Percentiles rank a stretch among this genome's conserved stretches.
Evolutionary conservation across 108 stramenopile genomes (phyloP).

Genomic region (Skeletonema costatum): DNA sequence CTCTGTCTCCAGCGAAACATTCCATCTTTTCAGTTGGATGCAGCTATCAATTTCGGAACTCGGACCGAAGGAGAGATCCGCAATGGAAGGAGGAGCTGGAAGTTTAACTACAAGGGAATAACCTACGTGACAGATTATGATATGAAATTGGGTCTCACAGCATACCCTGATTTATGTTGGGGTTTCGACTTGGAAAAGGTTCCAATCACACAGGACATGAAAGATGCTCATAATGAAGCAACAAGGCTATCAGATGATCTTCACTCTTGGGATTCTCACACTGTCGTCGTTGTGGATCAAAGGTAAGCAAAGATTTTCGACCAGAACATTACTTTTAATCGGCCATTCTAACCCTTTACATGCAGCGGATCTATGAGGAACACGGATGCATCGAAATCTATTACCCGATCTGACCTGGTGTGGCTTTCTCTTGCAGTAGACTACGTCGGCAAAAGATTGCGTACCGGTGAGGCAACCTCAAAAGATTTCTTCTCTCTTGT

Average conservation of each 20-base stretch:
- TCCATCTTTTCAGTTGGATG: background rate
- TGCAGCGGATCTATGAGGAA: conserved; percentile 49
- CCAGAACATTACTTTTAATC: background rate
- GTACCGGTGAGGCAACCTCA: conserved; percentile 27
- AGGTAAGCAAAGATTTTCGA: conserved; percentile 7
- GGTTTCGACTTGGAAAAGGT: conserved; percentile 21
- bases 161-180: conserved; percentile 35
- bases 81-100: conserved; percentile 21
- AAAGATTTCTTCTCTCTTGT: conserved; percentile 48
- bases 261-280: conserved; percentile 51
- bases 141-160: conserved; percentile 38
- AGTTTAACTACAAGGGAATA: conserved; percentile 41
- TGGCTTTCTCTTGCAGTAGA: conserved; percentile 54
- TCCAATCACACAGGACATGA: conserved; percentile 19
- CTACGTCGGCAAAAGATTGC: conserved; percentile 43
- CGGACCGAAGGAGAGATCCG: background rate
- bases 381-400: conserved; percentile 44
- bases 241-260: conserved; percentile 10
- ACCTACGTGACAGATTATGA: conserved; percentile 43
- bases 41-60: background rate
- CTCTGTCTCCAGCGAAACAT: background rate
- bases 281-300: conserved; percentile 56
- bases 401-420: conserved; percentile 49
- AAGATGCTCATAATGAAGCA: conserved; percentile 24
- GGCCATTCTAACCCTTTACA: background rate